Evolutionary conservation across 306 rosid species (phyloP).

Genomic region (Gillenia trifoliata): DNA sequence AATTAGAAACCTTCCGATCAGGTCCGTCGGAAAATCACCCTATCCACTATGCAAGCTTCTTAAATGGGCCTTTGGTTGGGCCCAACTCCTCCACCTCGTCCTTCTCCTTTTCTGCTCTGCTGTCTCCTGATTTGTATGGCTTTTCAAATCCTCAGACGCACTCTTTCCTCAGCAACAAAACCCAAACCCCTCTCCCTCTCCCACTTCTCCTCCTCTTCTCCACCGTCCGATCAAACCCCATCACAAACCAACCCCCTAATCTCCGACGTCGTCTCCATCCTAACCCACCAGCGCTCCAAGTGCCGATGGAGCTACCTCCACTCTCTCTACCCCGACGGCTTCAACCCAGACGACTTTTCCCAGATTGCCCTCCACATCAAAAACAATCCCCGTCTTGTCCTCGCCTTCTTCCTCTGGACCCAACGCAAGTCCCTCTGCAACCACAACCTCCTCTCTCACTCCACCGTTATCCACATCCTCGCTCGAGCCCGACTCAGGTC

Average conservation of each 20-base stretch:
- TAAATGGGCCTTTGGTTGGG: background rate
- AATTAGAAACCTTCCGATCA: no score
- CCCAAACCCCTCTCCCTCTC: slow-evolving; percentile 3
- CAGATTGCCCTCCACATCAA: slow-evolving; percentile 45
- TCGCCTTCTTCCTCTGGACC: slow-evolving; percentile 64
- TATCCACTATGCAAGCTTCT: no score
- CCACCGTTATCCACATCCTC: slow-evolving; percentile 64
- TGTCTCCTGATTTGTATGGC: slow-evolving; percentile 20
- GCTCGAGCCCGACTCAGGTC: slow-evolving; percentile 57
- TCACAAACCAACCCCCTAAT: slow-evolving; percentile 4
- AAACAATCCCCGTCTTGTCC: slow-evolving; percentile 72
- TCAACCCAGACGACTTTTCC: slow-evolving; percentile 50
- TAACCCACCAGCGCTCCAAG: slow-evolving; percentile 65
- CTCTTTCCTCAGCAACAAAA: slow-evolving; percentile 12
- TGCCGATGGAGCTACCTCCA: slow-evolving; percentile 67
- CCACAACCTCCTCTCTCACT: slow-evolving; percentile 58
- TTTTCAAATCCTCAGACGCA: slow-evolving; percentile 23
- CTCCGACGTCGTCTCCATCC: slow-evolving; percentile 44
- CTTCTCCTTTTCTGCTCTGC: no score
- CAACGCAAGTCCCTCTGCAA: slow-evolving; percentile 45
- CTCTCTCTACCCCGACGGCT: slow-evolving; percentile 47
- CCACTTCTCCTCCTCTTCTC: slow-evolving; percentile 20
- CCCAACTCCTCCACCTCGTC: background rate
- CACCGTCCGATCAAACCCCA: slow-evolving; percentile 1
- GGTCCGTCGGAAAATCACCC: no score